Base-by-base conservation (phyloP, 768 basidiomycete genomes). In the Tulasnella sp. region DNA sequence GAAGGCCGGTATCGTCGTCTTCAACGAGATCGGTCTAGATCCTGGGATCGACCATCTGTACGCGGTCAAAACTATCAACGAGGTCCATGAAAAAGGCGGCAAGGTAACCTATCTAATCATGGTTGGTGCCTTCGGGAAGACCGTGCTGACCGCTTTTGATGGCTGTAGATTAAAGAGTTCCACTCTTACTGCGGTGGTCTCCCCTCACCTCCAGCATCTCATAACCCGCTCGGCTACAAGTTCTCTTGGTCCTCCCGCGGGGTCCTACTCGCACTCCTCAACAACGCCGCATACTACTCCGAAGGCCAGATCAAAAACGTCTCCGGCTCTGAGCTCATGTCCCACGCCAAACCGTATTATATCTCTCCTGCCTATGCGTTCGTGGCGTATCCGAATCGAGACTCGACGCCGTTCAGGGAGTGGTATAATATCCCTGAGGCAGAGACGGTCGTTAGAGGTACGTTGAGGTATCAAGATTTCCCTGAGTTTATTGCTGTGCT, bases 231-330 rank as follows among this genome's bases (percentile, higher is more conserved):
- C 59, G 95, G 95, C 10, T 99, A 97, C 83, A 97, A 97, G 72
- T 97, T 99, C 76, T 96, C 92, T 38, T 98, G 96, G 96, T 95
- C 92, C 5, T 88, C 93, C 7, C 86, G 92, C 21, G 95, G 94
- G 53, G 93, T 94, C 45, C 85, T 99, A 58, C 86, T 97, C 65
- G 95, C 96, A 1, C 81, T 97, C 53, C 81, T 93, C 67, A 98
- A 98, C 77, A 77, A 80, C 34, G 96, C 91, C 19, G 84, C 87
- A 2, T 93, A 85, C 74, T 77, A 86, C 68, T 76, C 82, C 41
- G 74, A 78, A 56, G 81, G 84, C 30, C 73, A 88, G 72, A 74
- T 79, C 48, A 76, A 84, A 52, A 76, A 80, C 45, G 78, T 98
- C 45, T 71, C 77, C 5, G 94, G 94, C 60, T 76, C 77, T 60